Evolutionary conservation across 2,329 filamentous ascomycete genomes (phyloP).

Genomic region (Aspergillus carbonarius): DNA sequence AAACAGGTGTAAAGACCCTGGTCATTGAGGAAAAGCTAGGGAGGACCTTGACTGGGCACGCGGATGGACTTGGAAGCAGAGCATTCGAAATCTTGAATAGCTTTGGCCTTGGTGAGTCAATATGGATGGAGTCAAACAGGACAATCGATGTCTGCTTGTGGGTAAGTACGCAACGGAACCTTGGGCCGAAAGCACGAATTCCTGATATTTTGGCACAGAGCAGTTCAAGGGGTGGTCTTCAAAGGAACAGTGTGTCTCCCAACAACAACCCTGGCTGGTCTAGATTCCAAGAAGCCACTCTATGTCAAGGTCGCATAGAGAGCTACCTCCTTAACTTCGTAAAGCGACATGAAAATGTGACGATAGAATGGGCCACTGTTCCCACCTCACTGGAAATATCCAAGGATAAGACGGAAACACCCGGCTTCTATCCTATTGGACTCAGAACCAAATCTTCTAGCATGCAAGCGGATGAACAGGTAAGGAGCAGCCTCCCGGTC

Average conservation of each 20-base stretch:
- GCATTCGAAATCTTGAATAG: constrained; percentile 73
- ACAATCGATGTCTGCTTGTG: constrained; percentile 29
- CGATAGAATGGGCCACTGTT: constrained; percentile 3
- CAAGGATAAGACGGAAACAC: background rate
- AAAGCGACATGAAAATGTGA: background rate
- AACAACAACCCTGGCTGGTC: constrained; percentile 37
- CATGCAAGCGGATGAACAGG: background rate
- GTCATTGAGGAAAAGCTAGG: constrained; percentile 17
- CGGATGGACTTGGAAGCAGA: constrained; percentile 61
- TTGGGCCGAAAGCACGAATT: background rate
- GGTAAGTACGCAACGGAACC: constrained; percentile 17
- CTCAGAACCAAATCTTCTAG: background rate
- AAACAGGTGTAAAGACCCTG: constrained; percentile 10
- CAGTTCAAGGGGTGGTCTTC: background rate
- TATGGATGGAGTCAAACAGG: constrained; percentile 45
- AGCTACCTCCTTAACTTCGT: constrained; percentile 1
- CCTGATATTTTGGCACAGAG: background rate
- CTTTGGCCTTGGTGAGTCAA: constrained; percentile 65
- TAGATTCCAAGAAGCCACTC: constrained; percentile 1
- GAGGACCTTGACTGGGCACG: constrained; percentile 37
- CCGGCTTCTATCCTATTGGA: background rate
- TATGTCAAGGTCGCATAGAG: constrained; percentile 5
- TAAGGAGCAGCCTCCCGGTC: background rate
- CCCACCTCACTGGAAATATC: background rate
- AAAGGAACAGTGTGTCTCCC: constrained; percentile 16